A percentile compares a stretch with the other conserved stretches of the same genome.
Evolutionary conservation across 257 asterid genomes (phyloP).

Genomic region (Ocimum tenuiflorum): DNA sequence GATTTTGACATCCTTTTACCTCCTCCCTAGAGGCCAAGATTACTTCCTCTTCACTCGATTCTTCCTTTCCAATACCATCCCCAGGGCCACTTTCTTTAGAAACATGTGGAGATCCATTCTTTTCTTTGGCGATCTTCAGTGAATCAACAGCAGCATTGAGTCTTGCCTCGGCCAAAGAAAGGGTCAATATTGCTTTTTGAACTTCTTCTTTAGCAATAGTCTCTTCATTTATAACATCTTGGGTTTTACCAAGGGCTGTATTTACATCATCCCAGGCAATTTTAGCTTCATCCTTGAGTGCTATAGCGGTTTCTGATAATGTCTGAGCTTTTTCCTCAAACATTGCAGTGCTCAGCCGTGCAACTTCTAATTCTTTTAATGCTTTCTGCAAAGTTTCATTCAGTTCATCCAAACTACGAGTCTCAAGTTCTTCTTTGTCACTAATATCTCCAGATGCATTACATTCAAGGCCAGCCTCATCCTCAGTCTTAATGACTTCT

Average conservation of each 20-base stretch:
- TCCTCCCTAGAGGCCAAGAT: slow-evolving; percentile 57
- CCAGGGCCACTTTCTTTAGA: slow-evolving; percentile 22
- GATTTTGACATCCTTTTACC: slow-evolving; percentile 47
- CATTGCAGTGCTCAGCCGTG: slow-evolving; percentile 61
- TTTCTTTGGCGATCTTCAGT: slow-evolving; percentile 34
- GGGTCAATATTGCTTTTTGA: slow-evolving; percentile 56
- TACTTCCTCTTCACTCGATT: slow-evolving; percentile 39
- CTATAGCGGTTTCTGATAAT: slow-evolving; percentile 87
- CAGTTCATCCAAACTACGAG: slow-evolving; percentile 63
- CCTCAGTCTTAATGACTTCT: slow-evolving; percentile 33
- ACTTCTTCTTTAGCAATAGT: slow-evolving; percentile 60
- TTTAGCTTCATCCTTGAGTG: slow-evolving; percentile 73
- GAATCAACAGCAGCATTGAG: slow-evolving; percentile 56
- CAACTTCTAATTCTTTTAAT: slow-evolving; percentile 60
- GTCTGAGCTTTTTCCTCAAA: slow-evolving; percentile 87
- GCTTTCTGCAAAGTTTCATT: slow-evolving; percentile 78
- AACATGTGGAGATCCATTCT: slow-evolving; percentile 20
- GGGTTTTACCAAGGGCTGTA: slow-evolving; percentile 41
- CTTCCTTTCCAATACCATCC: slow-evolving; percentile 32
- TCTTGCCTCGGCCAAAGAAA: slow-evolving; percentile 80
- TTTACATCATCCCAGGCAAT: slow-evolving; percentile 59
- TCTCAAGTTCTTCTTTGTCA: slow-evolving; percentile 37
- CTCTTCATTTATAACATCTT: slow-evolving; percentile 68
- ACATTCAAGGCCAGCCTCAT: slow-evolving; percentile 33
- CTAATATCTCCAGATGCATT: slow-evolving; percentile 32